A percentile compares a stretch with the other conserved stretches of the same genome.
These are phyloP conservation scores for Nakazawaea wickerhamii DNA, from an alignment of 805 yeast genomes.

Conservation along the genomic window DNA sequence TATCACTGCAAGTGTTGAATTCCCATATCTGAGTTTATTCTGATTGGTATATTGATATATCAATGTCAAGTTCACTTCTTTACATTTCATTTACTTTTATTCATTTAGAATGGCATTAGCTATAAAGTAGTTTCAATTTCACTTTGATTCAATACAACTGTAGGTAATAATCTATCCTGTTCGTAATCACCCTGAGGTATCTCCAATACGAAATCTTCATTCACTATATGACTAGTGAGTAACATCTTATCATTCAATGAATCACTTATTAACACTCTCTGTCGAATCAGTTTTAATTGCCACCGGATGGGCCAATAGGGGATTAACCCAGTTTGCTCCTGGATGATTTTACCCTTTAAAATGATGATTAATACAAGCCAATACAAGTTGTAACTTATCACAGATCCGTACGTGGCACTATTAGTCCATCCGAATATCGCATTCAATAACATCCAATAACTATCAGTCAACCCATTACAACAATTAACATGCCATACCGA, in stretches of 20 bases:
- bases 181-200: slow-evolving; percentile 3
- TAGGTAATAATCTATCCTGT: neutral
- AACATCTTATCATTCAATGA: slow-evolving; percentile 6
- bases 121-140: neutral
- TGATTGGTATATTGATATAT: neutral
- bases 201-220: neutral
- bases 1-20: slow-evolving; percentile 64
- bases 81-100: neutral
- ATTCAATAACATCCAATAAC: slow-evolving; percentile 86
- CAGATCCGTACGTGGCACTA: slow-evolving; percentile 87
- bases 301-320: slow-evolving; percentile 57
- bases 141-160: neutral
- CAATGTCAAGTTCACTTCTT: neutral
- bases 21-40: slow-evolving; percentile 29
- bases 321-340: slow-evolving; percentile 53
- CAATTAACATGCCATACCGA: slow-evolving; percentile 95
- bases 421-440: slow-evolving; percentile 94
- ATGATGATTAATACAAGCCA: slow-evolving; percentile 53
- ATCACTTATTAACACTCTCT: slow-evolving; percentile 25
- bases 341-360: slow-evolving; percentile 37
- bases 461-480: slow-evolving; percentile 90
- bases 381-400: slow-evolving; percentile 61
- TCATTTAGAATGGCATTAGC: neutral
- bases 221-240: neutral
- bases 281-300: slow-evolving; percentile 52